Percentiles rank a stretch among this genome's conserved stretches.
Evolutionary conservation across 768 basidiomycete genomes (phyloP).

Genomic region (Steccherinum ochraceum): DNA sequence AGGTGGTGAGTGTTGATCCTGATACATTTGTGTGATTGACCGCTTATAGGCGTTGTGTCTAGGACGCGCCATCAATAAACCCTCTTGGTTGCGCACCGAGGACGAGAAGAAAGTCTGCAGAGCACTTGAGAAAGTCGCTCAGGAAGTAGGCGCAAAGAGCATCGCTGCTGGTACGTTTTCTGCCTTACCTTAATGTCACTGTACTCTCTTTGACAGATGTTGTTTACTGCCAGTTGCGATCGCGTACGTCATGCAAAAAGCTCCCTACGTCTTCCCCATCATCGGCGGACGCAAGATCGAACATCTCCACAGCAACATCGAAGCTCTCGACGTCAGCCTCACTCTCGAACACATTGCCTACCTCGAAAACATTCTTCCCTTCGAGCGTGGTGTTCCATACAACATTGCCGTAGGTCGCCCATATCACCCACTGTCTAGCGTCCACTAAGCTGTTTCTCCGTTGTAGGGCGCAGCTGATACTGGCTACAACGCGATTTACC

Average conservation of each 20-base stretch:
- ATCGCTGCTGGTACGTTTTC: constrained; percentile 37
- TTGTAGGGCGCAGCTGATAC: too few relatives aligned
- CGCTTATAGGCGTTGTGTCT: too few relatives aligned
- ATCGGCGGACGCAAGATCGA: constrained; percentile 44
- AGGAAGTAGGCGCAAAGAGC: constrained; percentile 40
- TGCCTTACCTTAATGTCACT: too few relatives aligned
- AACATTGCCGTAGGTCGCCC: constrained; percentile 11
- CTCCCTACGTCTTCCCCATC: too few relatives aligned
- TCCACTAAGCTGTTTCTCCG: too few relatives aligned
- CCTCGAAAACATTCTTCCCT: constrained; percentile 35
- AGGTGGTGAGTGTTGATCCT: constrained; percentile 29
- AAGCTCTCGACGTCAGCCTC: constrained; percentile 41
- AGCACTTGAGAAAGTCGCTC: too few relatives aligned
- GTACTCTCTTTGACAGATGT: constrained; percentile 41
- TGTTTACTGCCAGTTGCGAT: constrained; percentile 48
- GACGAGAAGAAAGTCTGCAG: constrained; percentile 35
- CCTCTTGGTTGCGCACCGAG: constrained; percentile 41
- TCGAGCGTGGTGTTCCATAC: constrained; percentile 41
- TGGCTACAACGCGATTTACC: constrained; percentile 8
- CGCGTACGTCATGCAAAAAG: too few relatives aligned
- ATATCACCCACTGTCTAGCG: too few relatives aligned
- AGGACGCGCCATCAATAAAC: constrained; percentile 25
- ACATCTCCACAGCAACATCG: constrained; percentile 41
- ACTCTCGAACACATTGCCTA: constrained; percentile 37
- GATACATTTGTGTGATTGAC: too few relatives aligned